Base-by-base conservation (phyloP, 2,329 filamentous ascomycete genomes). In the Curvularia verruculosa region DNA sequence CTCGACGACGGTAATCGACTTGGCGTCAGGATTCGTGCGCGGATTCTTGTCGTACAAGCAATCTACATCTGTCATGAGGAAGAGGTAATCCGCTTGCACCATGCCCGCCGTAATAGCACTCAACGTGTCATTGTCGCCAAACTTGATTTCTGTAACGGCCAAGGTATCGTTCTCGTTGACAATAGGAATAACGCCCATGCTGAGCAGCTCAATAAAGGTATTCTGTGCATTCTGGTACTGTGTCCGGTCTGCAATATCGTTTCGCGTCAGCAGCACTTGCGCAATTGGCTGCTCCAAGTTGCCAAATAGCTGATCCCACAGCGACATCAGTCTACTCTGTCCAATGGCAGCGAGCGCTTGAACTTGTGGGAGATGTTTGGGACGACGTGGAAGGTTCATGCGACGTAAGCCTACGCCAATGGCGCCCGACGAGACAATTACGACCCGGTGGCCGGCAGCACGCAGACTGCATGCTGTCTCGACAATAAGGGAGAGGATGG, bases 151-250 rank as follows among this genome's bases (percentile, higher is more conserved):
- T 73, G 94, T 91, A 64, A 99, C 95, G 23, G 93, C 92, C 52
- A 99, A 81, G 2, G 95, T 99, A 76, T 99, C 95, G 77, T 99
- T 99, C 79, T 99, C 95, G 71, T 99, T 99, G 63, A 99, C 95
- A 69, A 99, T 97, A 9, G 95, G 95, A 61, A 99, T 96, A 24
- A 98, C 94, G 1, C 93, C 93, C 89, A 97, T 95, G 69, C 93
- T 88, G 18, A 99, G 81, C 45, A 98, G 84, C 76, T 96, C 92
- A 50, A 87, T 85, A 74, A 99, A 91, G 0, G 95, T 98, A 73
- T 96, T 97, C 78, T 97, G 92, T 0, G 95, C 95, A 80, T 99
- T 99, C 62, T 93, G 84, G 75, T 98, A 99, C 82, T 96, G 90
- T 26, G 92, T 94, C 58, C 92, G 88, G 87, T 98, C 94, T 43